Evolutionary conservation across 1,284 basidiomycete species (phyloP).

Genomic region (Cryptococcus amylolentus): DNA sequence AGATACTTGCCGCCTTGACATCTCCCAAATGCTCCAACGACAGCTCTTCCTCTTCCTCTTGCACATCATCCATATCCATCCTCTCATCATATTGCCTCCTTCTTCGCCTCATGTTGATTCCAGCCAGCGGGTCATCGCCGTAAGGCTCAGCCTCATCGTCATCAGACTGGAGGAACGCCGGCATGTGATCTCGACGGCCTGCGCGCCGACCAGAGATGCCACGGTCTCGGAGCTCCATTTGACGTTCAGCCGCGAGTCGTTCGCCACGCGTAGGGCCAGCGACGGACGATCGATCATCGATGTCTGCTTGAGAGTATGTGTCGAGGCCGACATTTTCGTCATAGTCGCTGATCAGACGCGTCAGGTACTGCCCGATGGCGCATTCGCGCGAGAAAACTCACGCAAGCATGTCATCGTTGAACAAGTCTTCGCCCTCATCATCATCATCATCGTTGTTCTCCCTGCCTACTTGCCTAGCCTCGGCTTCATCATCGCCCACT

Average conservation of each 20-base stretch:
- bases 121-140: constrained; percentile 56
- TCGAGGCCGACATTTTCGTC: constrained; percentile 77
- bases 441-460: constrained; percentile 63
- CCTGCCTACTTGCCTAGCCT: constrained; percentile 51
- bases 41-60: constrained; percentile 76
- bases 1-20: constrained; percentile 94
- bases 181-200: constrained; percentile 70
- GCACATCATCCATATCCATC: constrained; percentile 75
- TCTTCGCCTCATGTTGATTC: constrained; percentile 67
- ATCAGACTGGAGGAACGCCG: constrained; percentile 75
- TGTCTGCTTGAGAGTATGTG: constrained; percentile 76
- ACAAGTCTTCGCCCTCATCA: constrained; percentile 81
- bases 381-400: constrained; percentile 50
- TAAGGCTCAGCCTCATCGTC: constrained; percentile 63
- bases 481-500: constrained; percentile 68
- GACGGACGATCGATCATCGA: constrained; percentile 79
- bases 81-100: constrained; percentile 85
- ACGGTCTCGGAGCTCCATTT: constrained; percentile 85
- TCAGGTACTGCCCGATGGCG: constrained; percentile 4
- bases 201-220: constrained; percentile 68
- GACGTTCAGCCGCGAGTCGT: constrained; percentile 78
- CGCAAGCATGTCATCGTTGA: constrained; percentile 73
- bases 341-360: constrained; percentile 68
- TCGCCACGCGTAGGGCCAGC: constrained; percentile 69
- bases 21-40: constrained; percentile 94